Evolutionary conservation across 768 basidiomycete species (phyloP), one percentile per base, ranked within the genome.

Genomic region (Hygrocybe punicea): DNA sequence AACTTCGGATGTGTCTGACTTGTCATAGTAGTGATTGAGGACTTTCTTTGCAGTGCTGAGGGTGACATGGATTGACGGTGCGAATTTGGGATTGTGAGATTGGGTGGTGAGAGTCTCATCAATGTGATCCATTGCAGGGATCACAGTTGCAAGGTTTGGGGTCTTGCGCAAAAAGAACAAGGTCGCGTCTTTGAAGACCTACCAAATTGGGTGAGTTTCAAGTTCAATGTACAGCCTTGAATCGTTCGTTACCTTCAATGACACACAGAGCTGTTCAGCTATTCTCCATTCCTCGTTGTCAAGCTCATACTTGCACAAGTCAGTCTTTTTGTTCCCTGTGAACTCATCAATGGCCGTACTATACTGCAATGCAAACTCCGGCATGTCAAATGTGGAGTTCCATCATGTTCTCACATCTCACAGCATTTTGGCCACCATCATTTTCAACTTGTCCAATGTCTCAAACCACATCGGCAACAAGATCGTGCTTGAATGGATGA

Each of bases 331-430:
- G 36, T 63, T 45, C 33, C 51, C 59, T 2, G 61, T 65, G 6
- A 73, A 36, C 17, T 17, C 25, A 52, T 70, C 62, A 25, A 75
- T 45, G 0, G 60, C 71, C 2, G 6, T 25, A 6, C 63, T 53
- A 57, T 76, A 72, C 13, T 63, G 24, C 5, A 70, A 3, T 0
- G 69, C 70, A 56, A 72, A 65, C 1, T 60, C 16, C 0, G 72
- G 55, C 73, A 76, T 73, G n/a, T n/a, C n/a, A n/a, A n/a, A n/a
- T n/a, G n/a, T n/a, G n/a, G n/a, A n/a, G n/a, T n/a, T n/a, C n/a
- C 72, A 76, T 1, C 68, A 56, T 0, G 71, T 76, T 0, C 35
- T 19, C 1, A 76, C 71, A 51, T 76, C 70, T 0, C 67, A 64
- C 3, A 70, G 74, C 48, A 74, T 68, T 9, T 62, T 54, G 2